Base-by-base conservation (phyloP, 2,329 filamentous ascomycete genomes). In the Microsporum canis region DNA sequence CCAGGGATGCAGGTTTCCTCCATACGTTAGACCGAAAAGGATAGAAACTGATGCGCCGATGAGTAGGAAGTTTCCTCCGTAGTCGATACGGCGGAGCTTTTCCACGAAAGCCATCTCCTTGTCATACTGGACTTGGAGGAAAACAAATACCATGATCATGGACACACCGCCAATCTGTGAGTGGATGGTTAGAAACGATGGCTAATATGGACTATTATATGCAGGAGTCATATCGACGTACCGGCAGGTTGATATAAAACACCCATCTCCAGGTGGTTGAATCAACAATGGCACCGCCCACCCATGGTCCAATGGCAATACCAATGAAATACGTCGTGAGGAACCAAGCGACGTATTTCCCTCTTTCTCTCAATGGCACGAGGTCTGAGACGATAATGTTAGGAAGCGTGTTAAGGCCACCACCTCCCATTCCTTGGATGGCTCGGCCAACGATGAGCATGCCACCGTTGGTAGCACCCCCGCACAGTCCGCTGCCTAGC, bases 401-500 rank as follows among this genome's bases (percentile, higher is more conserved):
- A 0, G 72, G 73, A 58, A 80, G 66, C 1, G 70, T 60, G 33
- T 64, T 67, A 64, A 78, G 73, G 0, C 79, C 79, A 1, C 76
- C 78, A 1, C 71, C 75, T 0, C 79, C 80, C 1, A 80, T 66
- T 0, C 84, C 83, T 61, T 85, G 82, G 0, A 86, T 68, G 0
- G 76, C 75, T 0, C 83, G 76, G n/a, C 80, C 81, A 63, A 73
- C 76, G 10, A 87, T 82, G 1, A 87, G 71, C 67, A 78, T 77
- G 0, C 64, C 66, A 0, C 71, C 72, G 5, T 65, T 76, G 0
- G 66, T 72, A 0, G 82, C 78, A 0, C 76, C 77, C 0, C 81
- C 82, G 43, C 73, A 76, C 2, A 86, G 72, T 0, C 76, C 79
- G 60, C 81, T 82, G 0, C 82, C 82, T 0, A 84, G 65, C 0